A percentile compares a stretch with the other conserved stretches of the same genome.
These are phyloP conservation scores for Lentithecium fluviatile DNA, from an alignment of 495 filamentous ascomycete genomes.

Conservation along the genomic window DNA sequence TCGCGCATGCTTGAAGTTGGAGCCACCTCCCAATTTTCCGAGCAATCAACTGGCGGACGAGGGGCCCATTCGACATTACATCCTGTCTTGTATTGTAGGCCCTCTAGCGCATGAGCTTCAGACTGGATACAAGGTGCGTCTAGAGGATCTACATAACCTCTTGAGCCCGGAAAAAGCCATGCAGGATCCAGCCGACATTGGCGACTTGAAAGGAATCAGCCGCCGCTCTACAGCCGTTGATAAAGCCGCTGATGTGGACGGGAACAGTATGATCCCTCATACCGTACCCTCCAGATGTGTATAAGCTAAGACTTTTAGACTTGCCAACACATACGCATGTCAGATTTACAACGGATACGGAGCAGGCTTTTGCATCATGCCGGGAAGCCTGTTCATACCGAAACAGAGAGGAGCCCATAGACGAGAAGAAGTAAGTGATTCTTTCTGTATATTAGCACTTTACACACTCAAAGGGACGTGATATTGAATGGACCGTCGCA, in stretches of 20 bases:
- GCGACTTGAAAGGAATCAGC: background rate
- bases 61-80: background rate
- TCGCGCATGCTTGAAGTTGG: background rate
- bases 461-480: too few species aligned
- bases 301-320: too few species aligned
- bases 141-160: background rate
- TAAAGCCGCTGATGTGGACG: too few species aligned
- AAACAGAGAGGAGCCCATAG: too few species aligned
- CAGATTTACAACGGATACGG: too few species aligned
- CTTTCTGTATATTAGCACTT: background rate
- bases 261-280: too few species aligned
- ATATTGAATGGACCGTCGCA: background rate
- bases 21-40: background rate
- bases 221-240: too few species aligned
- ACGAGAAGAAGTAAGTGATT: too few species aligned
- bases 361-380: too few species aligned
- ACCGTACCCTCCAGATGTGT: too few species aligned
- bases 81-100: background rate
- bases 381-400: too few species aligned
- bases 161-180: background rate
- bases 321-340: too few species aligned
- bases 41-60: background rate
- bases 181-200: background rate
- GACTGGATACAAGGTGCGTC: background rate
- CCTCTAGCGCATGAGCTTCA: background rate